Evolutionary conservation across 345 rosid species (phyloP).

Genomic region (Melastoma malabathricum): DNA sequence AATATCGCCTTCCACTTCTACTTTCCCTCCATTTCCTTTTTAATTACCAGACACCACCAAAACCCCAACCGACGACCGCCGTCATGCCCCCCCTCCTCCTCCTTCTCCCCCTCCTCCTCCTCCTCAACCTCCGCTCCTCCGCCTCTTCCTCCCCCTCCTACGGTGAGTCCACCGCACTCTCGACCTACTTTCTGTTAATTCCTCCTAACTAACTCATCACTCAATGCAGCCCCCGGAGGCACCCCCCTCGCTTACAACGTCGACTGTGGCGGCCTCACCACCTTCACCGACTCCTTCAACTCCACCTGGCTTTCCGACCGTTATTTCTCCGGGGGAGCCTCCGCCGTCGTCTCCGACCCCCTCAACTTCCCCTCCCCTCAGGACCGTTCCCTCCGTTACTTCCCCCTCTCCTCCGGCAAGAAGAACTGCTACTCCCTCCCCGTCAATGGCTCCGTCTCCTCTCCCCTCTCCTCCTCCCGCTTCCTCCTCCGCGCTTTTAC

Average conservation of each 20-base stretch:
- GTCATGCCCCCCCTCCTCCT: background rate
- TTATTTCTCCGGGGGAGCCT: slow-evolving; percentile 62
- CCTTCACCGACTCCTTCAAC: slow-evolving; percentile 50
- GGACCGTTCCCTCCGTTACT: slow-evolving; percentile 71
- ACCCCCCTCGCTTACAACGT: slow-evolving; percentile 35
- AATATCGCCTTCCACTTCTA: slow-evolving; percentile 2
- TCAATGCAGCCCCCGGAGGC: too few relatives aligned
- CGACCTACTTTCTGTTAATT: background rate
- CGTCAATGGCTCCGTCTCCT: too few relatives aligned
- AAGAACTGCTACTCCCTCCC: slow-evolving; percentile 90
- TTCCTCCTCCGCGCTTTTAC: slow-evolving; percentile 87
- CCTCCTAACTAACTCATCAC: background rate
- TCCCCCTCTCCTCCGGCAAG: slow-evolving; percentile 87
- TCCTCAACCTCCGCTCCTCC: background rate
- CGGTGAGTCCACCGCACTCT: background rate
- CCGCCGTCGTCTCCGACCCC: slow-evolving; percentile 76
- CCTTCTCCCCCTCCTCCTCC: background rate
- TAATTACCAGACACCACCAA: background rate
- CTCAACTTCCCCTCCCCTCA: slow-evolving; percentile 49
- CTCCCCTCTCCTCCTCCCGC: slow-evolving; percentile 47
- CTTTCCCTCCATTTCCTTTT: background rate
- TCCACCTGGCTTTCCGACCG: slow-evolving; percentile 74
- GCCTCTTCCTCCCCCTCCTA: background rate
- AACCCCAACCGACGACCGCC: background rate
- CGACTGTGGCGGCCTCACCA: slow-evolving; percentile 63